Evolutionary conservation across 2,329 filamentous ascomycete species (phyloP).

Genomic region (Cladorrhinum sp.): DNA sequence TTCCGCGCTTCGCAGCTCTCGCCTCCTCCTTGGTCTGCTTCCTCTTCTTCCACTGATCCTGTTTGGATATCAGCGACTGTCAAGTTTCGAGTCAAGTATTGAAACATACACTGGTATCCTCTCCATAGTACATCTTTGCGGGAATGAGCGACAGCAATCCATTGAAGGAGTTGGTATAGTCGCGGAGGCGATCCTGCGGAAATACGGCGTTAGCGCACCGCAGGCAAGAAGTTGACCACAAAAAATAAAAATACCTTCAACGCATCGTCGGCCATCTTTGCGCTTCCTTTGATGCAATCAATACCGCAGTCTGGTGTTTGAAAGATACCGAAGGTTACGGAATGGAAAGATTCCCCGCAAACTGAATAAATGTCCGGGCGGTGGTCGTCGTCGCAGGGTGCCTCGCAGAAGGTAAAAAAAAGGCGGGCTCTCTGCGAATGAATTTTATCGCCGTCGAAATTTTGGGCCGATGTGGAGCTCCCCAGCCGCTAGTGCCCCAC

Average conservation of each 20-base stretch:
- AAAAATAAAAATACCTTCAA: constrained; percentile 22
- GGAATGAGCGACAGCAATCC: constrained; percentile 84
- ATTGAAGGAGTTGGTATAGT: constrained; percentile 73
- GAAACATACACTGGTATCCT: constrained; percentile 74
- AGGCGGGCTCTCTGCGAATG: constrained; percentile 25
- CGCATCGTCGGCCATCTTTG: constrained; percentile 25
- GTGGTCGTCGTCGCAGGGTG: constrained; percentile 10
- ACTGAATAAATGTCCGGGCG: neutral
- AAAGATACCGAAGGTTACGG: neutral
- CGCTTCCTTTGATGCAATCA: neutral
- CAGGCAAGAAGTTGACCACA: neutral
- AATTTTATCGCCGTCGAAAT: constrained; percentile 31
- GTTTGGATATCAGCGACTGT: constrained; percentile 15
- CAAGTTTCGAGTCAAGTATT: neutral
- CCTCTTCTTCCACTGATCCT: constrained; percentile 93
- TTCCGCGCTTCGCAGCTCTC: constrained; percentile 76
- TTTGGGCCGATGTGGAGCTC: constrained; percentile 29
- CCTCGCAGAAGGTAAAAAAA: constrained; percentile 19
- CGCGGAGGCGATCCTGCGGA: constrained; percentile 53
- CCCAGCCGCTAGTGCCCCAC: constrained; percentile 12
- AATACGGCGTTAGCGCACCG: constrained; percentile 12
- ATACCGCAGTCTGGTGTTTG: neutral
- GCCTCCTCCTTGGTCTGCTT: constrained; percentile 94
- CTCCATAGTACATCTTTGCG: constrained; percentile 85
- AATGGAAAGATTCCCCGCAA: neutral